These are phyloP conservation scores for Blastocladiella britannica DNA, from an alignment of 192 early-diverging fungal genomes.

Conservation along the genomic window DNA sequence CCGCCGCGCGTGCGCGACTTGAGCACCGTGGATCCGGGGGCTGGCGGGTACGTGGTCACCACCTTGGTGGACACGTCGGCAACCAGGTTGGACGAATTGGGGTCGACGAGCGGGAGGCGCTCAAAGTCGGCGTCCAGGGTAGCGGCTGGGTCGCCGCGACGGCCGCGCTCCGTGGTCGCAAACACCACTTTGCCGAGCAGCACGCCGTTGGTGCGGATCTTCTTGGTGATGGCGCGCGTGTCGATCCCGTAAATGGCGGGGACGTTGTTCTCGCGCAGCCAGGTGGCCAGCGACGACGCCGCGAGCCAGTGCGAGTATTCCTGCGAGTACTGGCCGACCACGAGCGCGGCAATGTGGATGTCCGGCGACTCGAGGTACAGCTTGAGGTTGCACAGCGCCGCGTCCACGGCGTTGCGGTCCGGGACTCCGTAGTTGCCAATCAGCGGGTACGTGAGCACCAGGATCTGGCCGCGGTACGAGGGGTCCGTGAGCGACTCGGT, in stretches of 20 bases:
- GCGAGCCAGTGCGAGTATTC: conserved; percentile 91
- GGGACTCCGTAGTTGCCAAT: conserved; percentile 98
- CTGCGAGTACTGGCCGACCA: conserved; percentile 76
- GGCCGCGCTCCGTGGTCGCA: conserved; percentile 27
- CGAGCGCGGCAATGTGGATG: conserved; percentile 82
- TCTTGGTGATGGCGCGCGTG: conserved; percentile 91
- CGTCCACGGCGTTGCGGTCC: conserved; percentile 61
- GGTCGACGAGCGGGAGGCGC: conserved; percentile 79
- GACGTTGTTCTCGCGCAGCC: conserved; percentile 81
- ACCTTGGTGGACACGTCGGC: conserved; percentile 81
- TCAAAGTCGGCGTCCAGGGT: conserved; percentile 45
- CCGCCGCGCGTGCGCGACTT: conserved; percentile 18
- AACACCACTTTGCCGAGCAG: conserved; percentile 82
- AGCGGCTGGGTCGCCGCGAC: conserved; percentile 13
- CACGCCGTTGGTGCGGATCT: conserved; percentile 77
- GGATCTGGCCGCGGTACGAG: conserved; percentile 92
- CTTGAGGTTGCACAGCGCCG: conserved; percentile 63
- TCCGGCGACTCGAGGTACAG: conserved; percentile 85
- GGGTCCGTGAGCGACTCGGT: conserved; percentile 98
- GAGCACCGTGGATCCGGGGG: conserved; percentile 23
- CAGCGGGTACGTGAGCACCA: conserved; percentile 92
- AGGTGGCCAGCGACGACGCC: conserved; percentile 52
- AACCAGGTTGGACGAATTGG: conserved; percentile 80
- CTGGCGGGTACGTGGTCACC: conserved; percentile 54
- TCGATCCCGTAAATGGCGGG: conserved; percentile 90